Evolutionary conservation across 371 early-diverging fungal genomes (phyloP), one percentile per base, ranked within the genome.

Genomic region (Thermomucor indicae-seudaticae): DNA sequence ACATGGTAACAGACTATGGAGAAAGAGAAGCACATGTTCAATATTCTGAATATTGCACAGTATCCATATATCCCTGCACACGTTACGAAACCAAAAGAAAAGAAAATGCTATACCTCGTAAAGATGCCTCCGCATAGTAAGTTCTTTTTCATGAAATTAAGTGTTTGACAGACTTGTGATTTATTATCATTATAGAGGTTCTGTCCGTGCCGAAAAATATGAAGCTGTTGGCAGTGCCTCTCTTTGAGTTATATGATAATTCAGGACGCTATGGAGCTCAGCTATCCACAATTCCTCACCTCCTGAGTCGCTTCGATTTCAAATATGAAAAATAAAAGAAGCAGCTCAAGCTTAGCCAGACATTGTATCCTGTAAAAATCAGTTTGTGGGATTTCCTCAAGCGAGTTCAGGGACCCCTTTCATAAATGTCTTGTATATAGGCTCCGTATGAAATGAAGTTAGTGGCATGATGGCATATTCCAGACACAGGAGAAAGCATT

Each of bases 51-150:
- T n/a, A 43, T 23, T 11, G 6, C 22, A 4, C 54, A 88, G 89
- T 91, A 90, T 55, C 92, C 92, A 1, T 91, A 90, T 64, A 53
- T 80, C 17, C 89, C 90, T 28, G 81, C 90, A 1, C 92, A 91
- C 58, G 79, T 91, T 25, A 84, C 87, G 16, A 67, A 78, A 49
- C 90, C 90, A 10, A 90, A 90, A 64, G 92, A 91, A 54, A 74
- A 80, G 62, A 85, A 86, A 51, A 80, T 80, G 56, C 58, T 89
- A 8, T 90, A 74, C 62, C 55, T 90, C 20, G 83, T 91, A 11
- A 81, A 86, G 43, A 62, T 91, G 19, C 91, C 92, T n/a, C 83
- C 86, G 23, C 60, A 77, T 41, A 84, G 89, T 84, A 80, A 64
- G 60, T 61, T 22, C 49, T 11, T 11, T 25, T 22, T 19, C 49